Conservation (phyloP, 108 stramenopile genomes). For the Seminavis robusta region DNA sequence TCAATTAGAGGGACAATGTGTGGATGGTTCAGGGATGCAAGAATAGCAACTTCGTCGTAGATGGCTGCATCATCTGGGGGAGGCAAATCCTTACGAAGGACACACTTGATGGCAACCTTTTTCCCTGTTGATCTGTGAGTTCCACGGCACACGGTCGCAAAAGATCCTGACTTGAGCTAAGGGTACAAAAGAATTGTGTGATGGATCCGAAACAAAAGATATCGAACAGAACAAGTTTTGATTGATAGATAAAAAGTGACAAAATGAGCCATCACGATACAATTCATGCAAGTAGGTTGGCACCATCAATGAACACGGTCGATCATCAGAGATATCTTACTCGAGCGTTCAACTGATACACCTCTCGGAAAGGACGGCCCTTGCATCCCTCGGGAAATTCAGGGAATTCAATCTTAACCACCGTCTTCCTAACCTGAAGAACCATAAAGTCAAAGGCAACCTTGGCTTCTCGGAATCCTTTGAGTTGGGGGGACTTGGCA, state of each 20-base stretch:
- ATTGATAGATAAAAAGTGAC: background rate
- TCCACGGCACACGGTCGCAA: constrained; percentile 84
- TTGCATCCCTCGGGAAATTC: constrained; percentile 83
- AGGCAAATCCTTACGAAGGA: constrained; percentile 70
- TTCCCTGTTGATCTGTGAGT: constrained; percentile 83
- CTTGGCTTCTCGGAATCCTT: constrained; percentile 42
- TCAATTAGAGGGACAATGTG: constrained; percentile 91
- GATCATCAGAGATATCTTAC: constrained; percentile 46
- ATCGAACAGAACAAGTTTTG: background rate
- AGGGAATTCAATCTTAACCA: constrained; percentile 77
- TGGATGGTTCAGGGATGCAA: constrained; percentile 77
- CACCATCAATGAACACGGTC: background rate
- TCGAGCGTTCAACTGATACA: constrained; percentile 88
- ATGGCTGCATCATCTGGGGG: constrained; percentile 81
- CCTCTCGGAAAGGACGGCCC: constrained; percentile 73
- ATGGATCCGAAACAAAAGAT: background rate
- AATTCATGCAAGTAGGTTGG: background rate
- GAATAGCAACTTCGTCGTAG: constrained; percentile 87
- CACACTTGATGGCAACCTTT: constrained; percentile 85
- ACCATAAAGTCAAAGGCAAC: constrained; percentile 40
- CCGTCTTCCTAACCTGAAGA: constrained; percentile 58
- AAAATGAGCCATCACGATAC: background rate
- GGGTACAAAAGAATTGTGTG: background rate
- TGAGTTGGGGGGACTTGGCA: constrained; percentile 12
- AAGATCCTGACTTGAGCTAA: constrained; percentile 87